Conservation (phyloP, 2,329 filamentous ascomycete species). For the Chaetomium sp. region DNA sequence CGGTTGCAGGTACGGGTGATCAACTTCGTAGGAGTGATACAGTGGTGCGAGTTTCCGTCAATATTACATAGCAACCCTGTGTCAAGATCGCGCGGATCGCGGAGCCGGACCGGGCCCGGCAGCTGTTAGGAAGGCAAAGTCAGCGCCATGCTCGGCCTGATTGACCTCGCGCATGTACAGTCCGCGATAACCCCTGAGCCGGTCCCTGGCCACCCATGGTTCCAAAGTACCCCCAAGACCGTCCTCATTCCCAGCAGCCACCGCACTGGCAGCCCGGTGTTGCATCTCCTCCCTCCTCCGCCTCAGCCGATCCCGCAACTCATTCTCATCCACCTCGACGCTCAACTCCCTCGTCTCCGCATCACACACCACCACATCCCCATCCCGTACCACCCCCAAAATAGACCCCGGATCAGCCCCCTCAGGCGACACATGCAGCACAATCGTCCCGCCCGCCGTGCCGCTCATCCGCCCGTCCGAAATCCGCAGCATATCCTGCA, state of each 20-base stretch:
- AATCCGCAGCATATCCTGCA: conserved; percentile 74
- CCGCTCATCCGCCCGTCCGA: conserved; percentile 86
- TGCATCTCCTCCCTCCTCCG: conserved; percentile 30
- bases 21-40: no score
- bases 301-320: conserved; percentile 55
- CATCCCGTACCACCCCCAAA: conserved; percentile 68
- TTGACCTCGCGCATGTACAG: conserved; percentile 55
- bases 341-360: conserved; percentile 56
- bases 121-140: conserved; percentile 57
- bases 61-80: no score
- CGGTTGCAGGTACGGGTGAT: no score
- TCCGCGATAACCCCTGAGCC: conserved; percentile 49
- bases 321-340: conserved; percentile 59
- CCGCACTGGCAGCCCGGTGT: neutral
- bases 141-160: conserved; percentile 51
- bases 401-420: conserved; percentile 69
- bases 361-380: conserved; percentile 74
- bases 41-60: no score
- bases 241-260: conserved; percentile 8
- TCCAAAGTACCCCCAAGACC: conserved; percentile 21
- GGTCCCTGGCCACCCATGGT: conserved; percentile 15
- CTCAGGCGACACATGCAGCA: conserved; percentile 81
- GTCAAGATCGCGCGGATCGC: no score
- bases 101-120: neutral
- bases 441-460: conserved; percentile 82